Conservation (phyloP, 495 filamentous ascomycete species). For the Penicillium steckii region DNA sequence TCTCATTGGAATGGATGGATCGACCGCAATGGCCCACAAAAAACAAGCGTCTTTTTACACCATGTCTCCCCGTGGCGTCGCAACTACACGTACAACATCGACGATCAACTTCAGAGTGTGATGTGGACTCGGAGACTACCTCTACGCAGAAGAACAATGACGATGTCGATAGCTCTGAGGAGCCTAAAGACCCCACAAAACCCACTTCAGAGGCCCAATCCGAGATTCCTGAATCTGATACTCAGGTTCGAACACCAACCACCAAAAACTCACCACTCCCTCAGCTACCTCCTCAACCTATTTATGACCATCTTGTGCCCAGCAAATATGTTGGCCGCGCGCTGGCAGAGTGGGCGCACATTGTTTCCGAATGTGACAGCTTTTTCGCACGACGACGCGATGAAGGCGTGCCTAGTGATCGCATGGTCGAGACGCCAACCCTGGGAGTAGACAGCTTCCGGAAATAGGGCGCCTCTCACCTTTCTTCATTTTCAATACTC, state of each 20-base stretch:
- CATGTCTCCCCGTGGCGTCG: constrained; percentile 73
- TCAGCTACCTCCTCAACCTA: constrained; percentile 16
- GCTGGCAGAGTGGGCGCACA: constrained; percentile 84
- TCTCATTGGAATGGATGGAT: constrained; percentile 74
- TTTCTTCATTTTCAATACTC: neutral
- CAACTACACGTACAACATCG: constrained; percentile 43
- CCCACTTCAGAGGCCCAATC: constrained; percentile 5
- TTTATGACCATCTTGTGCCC: constrained; percentile 32
- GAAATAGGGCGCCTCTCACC: constrained; percentile 28
- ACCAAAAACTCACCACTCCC: constrained; percentile 24
- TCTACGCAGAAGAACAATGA: constrained; percentile 17
- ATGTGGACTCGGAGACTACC: constrained; percentile 26
- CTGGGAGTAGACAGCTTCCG: constrained; percentile 85
- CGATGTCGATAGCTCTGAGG: constrained; percentile 11
- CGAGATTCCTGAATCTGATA: neutral
- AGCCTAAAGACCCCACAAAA: neutral
- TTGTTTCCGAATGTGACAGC: constrained; percentile 85
- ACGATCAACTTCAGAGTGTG: constrained; percentile 27
- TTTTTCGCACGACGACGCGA: constrained; percentile 85
- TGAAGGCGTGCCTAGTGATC: constrained; percentile 77
- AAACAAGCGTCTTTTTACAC: constrained; percentile 65
- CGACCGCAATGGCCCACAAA: constrained; percentile 50
- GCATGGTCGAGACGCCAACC: constrained; percentile 80
- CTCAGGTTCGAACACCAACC: constrained; percentile 10
- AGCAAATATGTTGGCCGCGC: constrained; percentile 83